Evolutionary conservation across 805 yeast genomes (phyloP).

Genomic region (Saccharomyces mikatae): DNA sequence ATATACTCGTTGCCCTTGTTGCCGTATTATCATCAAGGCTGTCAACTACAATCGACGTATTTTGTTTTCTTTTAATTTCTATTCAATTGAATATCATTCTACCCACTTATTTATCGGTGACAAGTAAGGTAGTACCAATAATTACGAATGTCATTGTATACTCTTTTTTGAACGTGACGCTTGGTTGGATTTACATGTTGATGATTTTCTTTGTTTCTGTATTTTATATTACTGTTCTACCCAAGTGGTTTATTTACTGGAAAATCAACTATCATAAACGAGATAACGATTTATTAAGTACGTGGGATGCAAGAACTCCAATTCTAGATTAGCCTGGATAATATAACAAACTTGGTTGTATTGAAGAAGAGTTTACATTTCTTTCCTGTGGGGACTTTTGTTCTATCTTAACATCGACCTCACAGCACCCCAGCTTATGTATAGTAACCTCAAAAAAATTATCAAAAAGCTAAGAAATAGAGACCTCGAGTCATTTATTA

Average conservation of each 20-base stretch:
- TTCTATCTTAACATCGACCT: neutral
- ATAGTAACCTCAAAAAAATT: neutral
- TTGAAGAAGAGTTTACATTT: neutral
- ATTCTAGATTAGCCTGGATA: constrained; percentile 5
- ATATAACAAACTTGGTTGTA: neutral
- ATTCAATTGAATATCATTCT: constrained; percentile 27
- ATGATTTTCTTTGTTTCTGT: constrained; percentile 12
- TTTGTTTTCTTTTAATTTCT: constrained; percentile 61
- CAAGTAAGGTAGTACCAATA: constrained; percentile 12
- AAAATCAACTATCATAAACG: constrained; percentile 20
- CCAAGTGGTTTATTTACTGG: constrained; percentile 27
- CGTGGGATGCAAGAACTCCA: constrained; percentile 18
- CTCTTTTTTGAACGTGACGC: constrained; percentile 13
- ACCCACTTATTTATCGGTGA: constrained; percentile 17
- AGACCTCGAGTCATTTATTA: neutral
- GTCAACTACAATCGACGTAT: constrained; percentile 63
- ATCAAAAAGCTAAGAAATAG: neutral
- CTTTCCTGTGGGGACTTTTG: neutral
- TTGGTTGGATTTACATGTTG: constrained; percentile 20
- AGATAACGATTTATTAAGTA: constrained; percentile 10
- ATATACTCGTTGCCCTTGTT: constrained; percentile 75
- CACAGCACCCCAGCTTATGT: neutral
- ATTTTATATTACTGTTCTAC: constrained; percentile 17
- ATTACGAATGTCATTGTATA: constrained; percentile 20
- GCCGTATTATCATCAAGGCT: constrained; percentile 87